Conservation (phyloP, 345 rosid species). For the Turnera subulata region DNA sequence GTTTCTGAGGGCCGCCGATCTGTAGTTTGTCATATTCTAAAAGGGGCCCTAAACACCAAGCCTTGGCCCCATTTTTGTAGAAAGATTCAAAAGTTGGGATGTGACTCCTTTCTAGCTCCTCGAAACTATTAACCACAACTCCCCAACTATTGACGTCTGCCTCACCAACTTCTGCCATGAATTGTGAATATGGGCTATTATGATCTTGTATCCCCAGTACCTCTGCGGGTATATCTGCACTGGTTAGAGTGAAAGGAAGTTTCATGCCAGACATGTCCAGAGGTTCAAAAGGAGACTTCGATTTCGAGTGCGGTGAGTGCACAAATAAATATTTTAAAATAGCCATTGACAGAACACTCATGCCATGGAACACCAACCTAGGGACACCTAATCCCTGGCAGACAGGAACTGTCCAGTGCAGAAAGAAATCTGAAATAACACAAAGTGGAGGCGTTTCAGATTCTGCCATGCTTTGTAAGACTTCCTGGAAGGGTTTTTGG, state of each 20-base stretch:
- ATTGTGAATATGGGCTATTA: not conserved
- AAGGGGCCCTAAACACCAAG: conserved; percentile 22
- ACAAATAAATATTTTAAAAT: conserved; percentile 1
- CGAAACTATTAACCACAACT: conserved; percentile 20
- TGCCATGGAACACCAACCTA: conserved; percentile 19
- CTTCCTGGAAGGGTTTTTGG: conserved; percentile 6
- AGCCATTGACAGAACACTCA: conserved; percentile 21
- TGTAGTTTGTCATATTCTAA: conserved; percentile 7
- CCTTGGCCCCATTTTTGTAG: conserved; percentile 17
- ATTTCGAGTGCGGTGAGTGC: not conserved
- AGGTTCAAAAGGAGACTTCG: not conserved
- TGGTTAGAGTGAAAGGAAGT: conserved; percentile 16
- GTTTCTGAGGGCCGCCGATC: not conserved
- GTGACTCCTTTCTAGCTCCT: conserved; percentile 15
- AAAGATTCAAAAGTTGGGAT: conserved; percentile 18
- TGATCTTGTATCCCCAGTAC: not conserved
- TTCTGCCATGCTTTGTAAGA: not conserved
- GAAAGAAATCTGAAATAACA: conserved; percentile 28
- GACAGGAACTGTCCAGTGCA: conserved; percentile 14
- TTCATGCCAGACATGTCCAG: conserved; percentile 8
- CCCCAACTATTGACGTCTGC: conserved; percentile 24
- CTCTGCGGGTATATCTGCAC: conserved; percentile 4
- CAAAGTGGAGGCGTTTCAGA: conserved; percentile 9
- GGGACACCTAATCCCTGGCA: conserved; percentile 17
- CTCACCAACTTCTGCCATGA: conserved; percentile 8